Conservation (phyloP, 306 rosid species). For the Rosa multiflora region DNA sequence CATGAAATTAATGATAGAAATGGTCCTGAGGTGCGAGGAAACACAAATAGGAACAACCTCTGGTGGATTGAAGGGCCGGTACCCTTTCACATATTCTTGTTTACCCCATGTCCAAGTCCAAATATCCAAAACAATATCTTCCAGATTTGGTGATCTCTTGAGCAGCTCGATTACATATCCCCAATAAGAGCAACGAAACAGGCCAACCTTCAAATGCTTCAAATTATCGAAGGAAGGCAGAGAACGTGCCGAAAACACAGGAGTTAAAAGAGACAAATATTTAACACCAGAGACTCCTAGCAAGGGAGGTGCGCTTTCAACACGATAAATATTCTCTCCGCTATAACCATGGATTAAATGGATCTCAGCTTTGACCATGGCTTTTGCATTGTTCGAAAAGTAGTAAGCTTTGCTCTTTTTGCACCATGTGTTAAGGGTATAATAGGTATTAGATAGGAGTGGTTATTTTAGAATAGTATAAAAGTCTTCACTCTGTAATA, state of each 20-base stretch:
- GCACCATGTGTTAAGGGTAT: no score
- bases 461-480: no score
- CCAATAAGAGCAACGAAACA: background rate
- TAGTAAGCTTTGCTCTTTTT: background rate
- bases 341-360: background rate
- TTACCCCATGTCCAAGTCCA: background rate
- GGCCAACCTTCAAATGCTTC: background rate
- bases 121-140: background rate
- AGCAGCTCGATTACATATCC: background rate
- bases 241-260: background rate
- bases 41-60: background rate
- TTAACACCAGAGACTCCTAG: background rate
- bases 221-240: background rate
- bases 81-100: no score
- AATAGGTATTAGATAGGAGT: no score
- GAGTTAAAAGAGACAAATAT: background rate
- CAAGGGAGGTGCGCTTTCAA: background rate
- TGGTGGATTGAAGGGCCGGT: background rate
- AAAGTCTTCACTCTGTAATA: no score
- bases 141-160: background rate
- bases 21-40: background rate
- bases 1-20: background rate
- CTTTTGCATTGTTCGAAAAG: background rate
- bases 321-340: no score
- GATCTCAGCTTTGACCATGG: background rate